These are phyloP conservation scores for Naumovozyma dairenensis DNA, from an alignment of 805 yeast genomes.

Conservation along the genomic window DNA sequence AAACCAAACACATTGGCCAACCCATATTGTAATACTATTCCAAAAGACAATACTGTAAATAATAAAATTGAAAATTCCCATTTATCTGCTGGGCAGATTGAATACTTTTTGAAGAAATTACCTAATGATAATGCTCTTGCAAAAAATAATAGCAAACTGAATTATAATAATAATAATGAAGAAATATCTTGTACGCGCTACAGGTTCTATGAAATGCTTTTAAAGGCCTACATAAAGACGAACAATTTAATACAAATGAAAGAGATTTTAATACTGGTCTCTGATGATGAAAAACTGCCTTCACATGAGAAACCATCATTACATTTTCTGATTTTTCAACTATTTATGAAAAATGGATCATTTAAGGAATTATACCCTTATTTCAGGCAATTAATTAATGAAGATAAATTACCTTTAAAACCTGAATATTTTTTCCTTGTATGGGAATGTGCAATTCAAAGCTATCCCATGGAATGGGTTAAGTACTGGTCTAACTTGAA, in stretches of 20 bases:
- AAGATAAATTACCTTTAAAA: slow-evolving; percentile 5
- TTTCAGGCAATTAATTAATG: slow-evolving; percentile 4
- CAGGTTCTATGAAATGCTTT: slow-evolving; percentile 11
- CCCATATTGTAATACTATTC: not conserved
- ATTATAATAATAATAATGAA: no score
- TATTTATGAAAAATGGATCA: slow-evolving; percentile 18
- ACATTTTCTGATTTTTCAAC: slow-evolving; percentile 12
- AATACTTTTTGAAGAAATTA: slow-evolving; percentile 3
- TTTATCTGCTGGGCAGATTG: no score
- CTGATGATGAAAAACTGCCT: slow-evolving; percentile 8
- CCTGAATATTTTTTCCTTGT: slow-evolving; percentile 11
- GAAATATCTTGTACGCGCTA: no score
- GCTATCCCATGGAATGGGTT: not conserved
- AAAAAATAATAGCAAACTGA: no score
- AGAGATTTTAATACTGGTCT: slow-evolving; percentile 6
- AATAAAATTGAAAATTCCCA: not conserved
- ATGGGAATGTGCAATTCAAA: slow-evolving; percentile 9
- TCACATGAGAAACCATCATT: slow-evolving; percentile 7
- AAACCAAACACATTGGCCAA: not conserved
- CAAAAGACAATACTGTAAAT: not conserved
- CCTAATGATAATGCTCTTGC: slow-evolving; percentile 4
- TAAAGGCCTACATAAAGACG: slow-evolving; percentile 9
- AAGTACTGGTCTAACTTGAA: not conserved
- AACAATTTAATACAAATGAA: slow-evolving; percentile 11
- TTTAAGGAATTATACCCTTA: slow-evolving; percentile 12